Conservation (phyloP, 805 yeast genomes). For the Cyberlindnera sargentensis region DNA sequence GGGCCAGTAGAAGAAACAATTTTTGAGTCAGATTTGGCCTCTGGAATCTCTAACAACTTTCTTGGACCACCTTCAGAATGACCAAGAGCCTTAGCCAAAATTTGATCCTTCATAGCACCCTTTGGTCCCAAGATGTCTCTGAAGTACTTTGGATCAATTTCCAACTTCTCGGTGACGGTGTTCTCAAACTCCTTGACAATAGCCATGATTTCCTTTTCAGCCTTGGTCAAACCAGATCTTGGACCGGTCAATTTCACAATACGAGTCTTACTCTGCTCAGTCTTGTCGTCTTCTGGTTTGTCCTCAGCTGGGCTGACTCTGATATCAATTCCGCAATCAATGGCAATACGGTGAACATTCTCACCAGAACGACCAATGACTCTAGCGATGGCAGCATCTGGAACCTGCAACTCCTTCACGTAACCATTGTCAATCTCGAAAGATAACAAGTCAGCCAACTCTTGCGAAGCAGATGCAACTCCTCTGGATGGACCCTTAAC, state of each 20-base stretch:
- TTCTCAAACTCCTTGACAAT: slow-evolving; percentile 55
- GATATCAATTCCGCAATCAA: slow-evolving; percentile 42
- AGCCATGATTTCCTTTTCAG: slow-evolving; percentile 52
- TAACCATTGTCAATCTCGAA: slow-evolving; percentile 85
- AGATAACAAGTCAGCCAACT: slow-evolving; percentile 72
- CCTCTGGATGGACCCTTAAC: slow-evolving; percentile 89
- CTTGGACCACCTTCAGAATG: slow-evolving; percentile 42
- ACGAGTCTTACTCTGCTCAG: slow-evolving; percentile 39
- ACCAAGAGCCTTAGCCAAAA: slow-evolving; percentile 75
- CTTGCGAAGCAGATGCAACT: slow-evolving; percentile 76
- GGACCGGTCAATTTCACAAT: slow-evolving; percentile 75
- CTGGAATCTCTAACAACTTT: slow-evolving; percentile 63
- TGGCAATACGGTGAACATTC: slow-evolving; percentile 71
- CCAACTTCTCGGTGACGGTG: slow-evolving; percentile 13
- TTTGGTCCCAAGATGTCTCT: slow-evolving; percentile 14
- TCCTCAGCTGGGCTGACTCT: slow-evolving; percentile 19
- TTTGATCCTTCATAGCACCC: slow-evolving; percentile 58
- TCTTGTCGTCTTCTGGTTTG: slow-evolving; percentile 29
- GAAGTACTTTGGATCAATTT: slow-evolving; percentile 16
- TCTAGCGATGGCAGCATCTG: slow-evolving; percentile 68
- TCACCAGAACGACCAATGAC: slow-evolving; percentile 90
- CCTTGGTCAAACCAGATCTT: slow-evolving; percentile 64
- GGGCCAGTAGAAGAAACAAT: slow-evolving; percentile 69
- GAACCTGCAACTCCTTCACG: slow-evolving; percentile 56
- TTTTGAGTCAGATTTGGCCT: slow-evolving; percentile 48